phyloP scores from a whole-genome alignment of 257 asterid species.

The Phtheirospermum japonicum region DNA sequence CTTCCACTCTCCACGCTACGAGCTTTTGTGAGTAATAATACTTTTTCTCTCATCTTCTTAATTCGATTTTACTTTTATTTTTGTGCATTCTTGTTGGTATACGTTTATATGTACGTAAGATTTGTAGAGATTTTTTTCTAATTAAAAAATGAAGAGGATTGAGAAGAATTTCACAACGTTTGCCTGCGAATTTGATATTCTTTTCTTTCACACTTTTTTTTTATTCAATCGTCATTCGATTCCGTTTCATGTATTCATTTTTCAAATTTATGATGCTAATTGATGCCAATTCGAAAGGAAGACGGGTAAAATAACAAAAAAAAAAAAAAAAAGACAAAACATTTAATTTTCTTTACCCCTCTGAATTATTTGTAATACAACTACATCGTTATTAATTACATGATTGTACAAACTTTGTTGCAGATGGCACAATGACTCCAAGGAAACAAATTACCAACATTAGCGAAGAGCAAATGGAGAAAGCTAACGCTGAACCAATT shows the following conservation, averaged over 20 bases:
- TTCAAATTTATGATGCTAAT: background rate
- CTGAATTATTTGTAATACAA: too few species aligned
- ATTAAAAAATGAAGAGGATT: background rate
- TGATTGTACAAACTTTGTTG: constrained; percentile 11
- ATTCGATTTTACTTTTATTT: background rate
- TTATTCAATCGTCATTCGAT: background rate
- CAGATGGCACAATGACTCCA: constrained; percentile 42
- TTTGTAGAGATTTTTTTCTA: background rate
- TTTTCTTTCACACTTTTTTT: too few species aligned
- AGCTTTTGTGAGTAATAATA: background rate
- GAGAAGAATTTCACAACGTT: background rate
- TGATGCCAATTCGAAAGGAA: constrained; percentile 34
- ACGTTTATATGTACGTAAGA: background rate
- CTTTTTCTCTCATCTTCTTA: background rate
- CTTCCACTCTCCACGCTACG: background rate
- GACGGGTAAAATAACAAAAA: constrained; percentile 29
- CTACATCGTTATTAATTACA: background rate
- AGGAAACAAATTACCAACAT: constrained; percentile 28
- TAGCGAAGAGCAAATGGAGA: constrained; percentile 17
- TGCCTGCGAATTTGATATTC: background rate
- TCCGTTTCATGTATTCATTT: background rate
- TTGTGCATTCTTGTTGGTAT: background rate
- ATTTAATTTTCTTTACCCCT: background rate
- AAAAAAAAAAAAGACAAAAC: too few species aligned
- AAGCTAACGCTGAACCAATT: constrained; percentile 36